phyloP scores from a whole-genome alignment of 306 rosid genomes.

The Hippophae rhamnoides region DNA sequence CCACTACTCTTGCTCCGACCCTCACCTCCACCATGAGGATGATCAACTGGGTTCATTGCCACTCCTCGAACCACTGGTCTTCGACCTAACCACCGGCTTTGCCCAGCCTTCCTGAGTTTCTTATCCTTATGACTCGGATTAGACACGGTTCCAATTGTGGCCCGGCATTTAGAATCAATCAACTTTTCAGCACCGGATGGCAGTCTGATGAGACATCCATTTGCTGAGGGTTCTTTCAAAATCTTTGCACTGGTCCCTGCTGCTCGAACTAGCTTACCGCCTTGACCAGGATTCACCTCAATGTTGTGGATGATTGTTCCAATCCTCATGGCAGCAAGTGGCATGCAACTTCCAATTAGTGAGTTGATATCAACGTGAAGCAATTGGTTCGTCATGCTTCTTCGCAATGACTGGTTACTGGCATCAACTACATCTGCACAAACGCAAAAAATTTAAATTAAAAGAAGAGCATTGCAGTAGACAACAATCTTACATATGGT shows the following conservation, averaged over 20 bases:
- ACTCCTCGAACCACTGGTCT: conserved; percentile 78
- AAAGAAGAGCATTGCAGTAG: background rate
- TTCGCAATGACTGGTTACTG: conserved; percentile 24
- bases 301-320: conserved; percentile 84
- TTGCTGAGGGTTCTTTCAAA: conserved; percentile 57
- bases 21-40: conserved; percentile 92
- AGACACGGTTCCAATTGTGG: conserved; percentile 69
- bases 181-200: conserved; percentile 62
- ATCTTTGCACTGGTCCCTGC: conserved; percentile 84
- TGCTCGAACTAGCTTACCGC: conserved; percentile 79
- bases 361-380: conserved; percentile 65
- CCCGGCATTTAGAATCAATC: conserved; percentile 64
- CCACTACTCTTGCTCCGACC: conserved; percentile 79
- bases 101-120: conserved; percentile 78
- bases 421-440: conserved; percentile 20
- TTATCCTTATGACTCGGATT: conserved; percentile 59
- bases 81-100: conserved; percentile 66
- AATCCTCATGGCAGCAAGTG: conserved; percentile 66
- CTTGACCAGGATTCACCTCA: conserved; percentile 78
- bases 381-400: conserved; percentile 42
- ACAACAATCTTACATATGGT: background rate
- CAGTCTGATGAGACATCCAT: conserved; percentile 47
- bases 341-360: conserved; percentile 79
- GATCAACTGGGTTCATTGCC: conserved; percentile 85
- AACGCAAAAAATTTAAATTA: background rate